phyloP scores from a whole-genome alignment of 1,139 yeast genomes.

The Geotrichum klebahnii region DNA sequence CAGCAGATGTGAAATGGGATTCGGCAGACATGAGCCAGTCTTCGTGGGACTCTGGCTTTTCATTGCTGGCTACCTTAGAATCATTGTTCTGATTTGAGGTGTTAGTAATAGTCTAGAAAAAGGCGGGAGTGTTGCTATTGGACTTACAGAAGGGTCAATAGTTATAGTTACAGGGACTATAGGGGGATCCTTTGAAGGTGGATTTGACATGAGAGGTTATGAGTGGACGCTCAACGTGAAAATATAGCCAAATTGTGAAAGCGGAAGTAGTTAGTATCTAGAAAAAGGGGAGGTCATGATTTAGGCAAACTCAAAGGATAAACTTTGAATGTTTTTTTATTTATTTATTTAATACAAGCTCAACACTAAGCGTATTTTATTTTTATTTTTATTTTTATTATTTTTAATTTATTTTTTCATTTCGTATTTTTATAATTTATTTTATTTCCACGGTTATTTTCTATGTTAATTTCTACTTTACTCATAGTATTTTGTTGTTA shows the following conservation, averaged over 20 bases:
- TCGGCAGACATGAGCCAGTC: conserved; percentile 8
- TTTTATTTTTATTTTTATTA: too few relatives aligned
- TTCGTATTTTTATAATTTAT: too few relatives aligned
- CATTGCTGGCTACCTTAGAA: background rate
- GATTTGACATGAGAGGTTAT: background rate
- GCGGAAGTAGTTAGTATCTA: too few relatives aligned
- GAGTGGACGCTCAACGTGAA: background rate
- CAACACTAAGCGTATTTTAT: too few relatives aligned
- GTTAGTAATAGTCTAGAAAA: background rate
- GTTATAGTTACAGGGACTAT: conserved; percentile 2
- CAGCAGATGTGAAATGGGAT: background rate
- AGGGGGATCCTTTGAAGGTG: background rate
- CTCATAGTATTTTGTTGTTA: too few relatives aligned
- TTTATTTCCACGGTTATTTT: too few relatives aligned
- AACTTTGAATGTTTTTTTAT: too few relatives aligned
- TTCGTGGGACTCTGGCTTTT: background rate
- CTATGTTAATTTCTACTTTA: too few relatives aligned
- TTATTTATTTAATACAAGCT: too few relatives aligned
- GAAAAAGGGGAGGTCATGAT: too few relatives aligned
- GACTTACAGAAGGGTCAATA: background rate
- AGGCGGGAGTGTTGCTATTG: background rate
- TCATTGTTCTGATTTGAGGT: background rate
- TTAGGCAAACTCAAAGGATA: too few relatives aligned
- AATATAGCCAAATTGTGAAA: background rate
- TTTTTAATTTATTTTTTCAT: too few relatives aligned